Conservation (phyloP, 108 stramenopile species). For the Discostella pseudostelligera region DNA sequence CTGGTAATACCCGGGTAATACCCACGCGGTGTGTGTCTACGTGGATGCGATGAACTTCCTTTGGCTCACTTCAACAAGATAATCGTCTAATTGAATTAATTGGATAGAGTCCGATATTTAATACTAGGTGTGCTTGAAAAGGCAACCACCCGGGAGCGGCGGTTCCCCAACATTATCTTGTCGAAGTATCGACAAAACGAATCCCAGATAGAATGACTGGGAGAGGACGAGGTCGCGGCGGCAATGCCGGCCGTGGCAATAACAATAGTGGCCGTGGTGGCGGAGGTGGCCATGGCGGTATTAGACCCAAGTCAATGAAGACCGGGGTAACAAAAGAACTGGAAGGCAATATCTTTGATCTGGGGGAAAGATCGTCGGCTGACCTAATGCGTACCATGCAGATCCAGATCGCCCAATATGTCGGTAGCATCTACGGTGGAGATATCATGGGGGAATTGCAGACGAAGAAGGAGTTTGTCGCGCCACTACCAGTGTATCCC, state of each 20-base stretch:
- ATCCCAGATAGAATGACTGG: background rate
- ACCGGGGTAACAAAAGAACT: constrained; percentile 12
- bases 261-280: background rate
- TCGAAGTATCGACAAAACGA: background rate
- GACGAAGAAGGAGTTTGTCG: constrained; percentile 21
- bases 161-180: constrained; percentile 13
- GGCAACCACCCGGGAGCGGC: constrained; percentile 4
- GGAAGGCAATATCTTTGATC: constrained; percentile 16
- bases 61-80: too few relatives aligned
- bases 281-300: background rate
- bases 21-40: too few relatives aligned
- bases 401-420: constrained; percentile 21
- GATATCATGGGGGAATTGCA: constrained; percentile 26
- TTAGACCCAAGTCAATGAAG: background rate
- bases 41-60: too few relatives aligned
- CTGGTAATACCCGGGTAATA: too few relatives aligned
- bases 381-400: constrained; percentile 14
- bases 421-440: constrained; percentile 17
- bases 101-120: background rate
- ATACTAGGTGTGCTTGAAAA: background rate
- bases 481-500: constrained; percentile 5
- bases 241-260: background rate
- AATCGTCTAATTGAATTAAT: too few relatives aligned
- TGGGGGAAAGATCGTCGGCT: constrained; percentile 16
- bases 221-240: constrained; percentile 4